Evolutionary conservation across 768 basidiomycete species (phyloP).

Genomic region (Lyophyllum semitale): DNA sequence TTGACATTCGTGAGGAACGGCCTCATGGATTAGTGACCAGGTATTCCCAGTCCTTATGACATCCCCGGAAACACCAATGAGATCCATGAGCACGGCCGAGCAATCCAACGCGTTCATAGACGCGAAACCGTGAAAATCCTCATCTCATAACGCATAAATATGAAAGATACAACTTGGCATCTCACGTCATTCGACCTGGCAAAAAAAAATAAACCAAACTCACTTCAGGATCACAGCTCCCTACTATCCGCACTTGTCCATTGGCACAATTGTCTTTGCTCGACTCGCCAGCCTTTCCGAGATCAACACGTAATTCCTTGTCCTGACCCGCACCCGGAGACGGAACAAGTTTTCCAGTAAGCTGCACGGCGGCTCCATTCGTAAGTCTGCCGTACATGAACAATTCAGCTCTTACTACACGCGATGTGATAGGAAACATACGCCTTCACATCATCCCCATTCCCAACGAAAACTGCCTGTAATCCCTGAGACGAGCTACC

Average conservation of each 20-base stretch:
- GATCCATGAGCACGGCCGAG: no score
- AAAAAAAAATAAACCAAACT: no score
- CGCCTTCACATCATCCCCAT: slow-evolving; percentile 32
- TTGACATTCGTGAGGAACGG: no score
- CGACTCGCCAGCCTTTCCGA: slow-evolving; percentile 11
- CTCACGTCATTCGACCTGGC: no score
- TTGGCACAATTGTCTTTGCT: background rate
- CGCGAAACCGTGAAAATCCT: no score
- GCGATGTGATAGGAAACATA: slow-evolving; percentile 11
- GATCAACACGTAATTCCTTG: slow-evolving; percentile 49
- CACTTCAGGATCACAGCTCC: slow-evolving; percentile 50
- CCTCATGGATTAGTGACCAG: no score
- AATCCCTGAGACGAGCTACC: slow-evolving; percentile 72
- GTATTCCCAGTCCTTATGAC: no score
- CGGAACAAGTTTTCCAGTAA: slow-evolving; percentile 40
- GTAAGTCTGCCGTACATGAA: slow-evolving; percentile 16
- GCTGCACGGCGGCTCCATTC: slow-evolving; percentile 22
- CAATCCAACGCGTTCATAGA: no score
- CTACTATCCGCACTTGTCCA: slow-evolving; percentile 40
- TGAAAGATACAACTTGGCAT: no score
- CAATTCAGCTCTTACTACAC: background rate
- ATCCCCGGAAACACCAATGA: no score
- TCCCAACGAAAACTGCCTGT: slow-evolving; percentile 71
- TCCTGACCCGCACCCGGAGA: slow-evolving; percentile 49
- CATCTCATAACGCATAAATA: no score